Conservation (phyloP, 2,329 filamentous ascomycete species). For the Aspergillus sclerotialis region DNA sequence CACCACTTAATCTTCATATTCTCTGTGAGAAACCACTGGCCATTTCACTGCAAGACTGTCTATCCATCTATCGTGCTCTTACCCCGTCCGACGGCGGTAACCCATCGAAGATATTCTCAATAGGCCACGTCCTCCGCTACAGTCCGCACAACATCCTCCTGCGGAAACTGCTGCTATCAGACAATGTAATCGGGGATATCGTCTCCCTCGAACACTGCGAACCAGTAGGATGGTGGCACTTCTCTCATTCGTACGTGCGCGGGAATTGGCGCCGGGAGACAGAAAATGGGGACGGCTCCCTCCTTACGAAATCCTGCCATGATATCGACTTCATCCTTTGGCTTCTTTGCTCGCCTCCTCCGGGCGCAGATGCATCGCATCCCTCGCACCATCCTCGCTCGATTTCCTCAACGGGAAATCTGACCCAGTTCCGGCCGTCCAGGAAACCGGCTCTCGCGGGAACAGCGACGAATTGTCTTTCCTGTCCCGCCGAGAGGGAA, state of each 20-base stretch:
- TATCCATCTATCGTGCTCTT: slow-evolving; percentile 54
- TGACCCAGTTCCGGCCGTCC: slow-evolving; percentile 69
- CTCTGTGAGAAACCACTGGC: slow-evolving; percentile 95
- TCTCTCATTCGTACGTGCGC: slow-evolving; percentile 78
- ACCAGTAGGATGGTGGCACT: slow-evolving; percentile 95
- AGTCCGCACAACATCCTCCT: slow-evolving; percentile 87
- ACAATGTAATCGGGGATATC: slow-evolving; percentile 74
- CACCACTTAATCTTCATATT: slow-evolving; percentile 65
- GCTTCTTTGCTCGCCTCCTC: slow-evolving; percentile 70
- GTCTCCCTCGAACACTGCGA: slow-evolving; percentile 86
- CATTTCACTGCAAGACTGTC: slow-evolving; percentile 68
- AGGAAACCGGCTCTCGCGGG: slow-evolving; percentile 73
- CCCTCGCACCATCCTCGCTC: slow-evolving; percentile 64
- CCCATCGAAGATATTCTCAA: slow-evolving; percentile 62
- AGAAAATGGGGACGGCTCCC: slow-evolving; percentile 62
- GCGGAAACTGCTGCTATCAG: slow-evolving; percentile 66
- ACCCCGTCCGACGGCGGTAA: slow-evolving; percentile 12
- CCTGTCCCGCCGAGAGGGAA: slow-evolving; percentile 64
- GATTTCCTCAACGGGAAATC: slow-evolving; percentile 67
- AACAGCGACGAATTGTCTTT: slow-evolving; percentile 75
- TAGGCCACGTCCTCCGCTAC: slow-evolving; percentile 90
- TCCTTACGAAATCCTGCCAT: slow-evolving; percentile 93
- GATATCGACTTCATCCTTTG: slow-evolving; percentile 91
- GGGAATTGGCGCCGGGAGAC: slow-evolving; percentile 89
- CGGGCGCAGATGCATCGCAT: slow-evolving; percentile 24